Base-by-base conservation (phyloP, 2,329 filamentous ascomycete genomes). In the Penicillium sp. region DNA sequence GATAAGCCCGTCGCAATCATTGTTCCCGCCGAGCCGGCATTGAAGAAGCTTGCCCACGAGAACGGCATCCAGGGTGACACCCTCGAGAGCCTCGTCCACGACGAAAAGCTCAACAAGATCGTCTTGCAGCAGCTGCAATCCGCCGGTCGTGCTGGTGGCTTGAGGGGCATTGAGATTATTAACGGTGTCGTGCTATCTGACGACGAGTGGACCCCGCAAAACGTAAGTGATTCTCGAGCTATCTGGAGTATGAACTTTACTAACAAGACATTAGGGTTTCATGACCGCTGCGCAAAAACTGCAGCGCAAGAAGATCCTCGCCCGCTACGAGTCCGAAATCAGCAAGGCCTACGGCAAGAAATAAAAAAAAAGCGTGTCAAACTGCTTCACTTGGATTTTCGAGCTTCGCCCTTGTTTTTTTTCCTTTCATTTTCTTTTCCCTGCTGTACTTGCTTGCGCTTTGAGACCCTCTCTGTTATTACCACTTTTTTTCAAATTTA, bases 1-100 rank as follows among this genome's bases (percentile, higher is more conserved):
- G 82, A 85, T 61, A 90, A 90, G 71, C 91, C 93, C 8, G 83
- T 97, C 58, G 93, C 92, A 37, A 85, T 97, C 67, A 88, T 97
- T 83, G 82, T 86, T 2, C 84, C 84, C 4, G 76, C 80, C 6
- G 84, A 86, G 70, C 73, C 78, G 5, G 79, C 80, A 7, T 72
- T 86, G 60, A 83, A 84, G 77, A 81, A 84, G 69, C 60, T 86
- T 40, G 84, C 84, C 5, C 73, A 71, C 19, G 76, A 82, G 19
- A 79, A 81, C 50, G 88, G 86, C 42, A 84, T 95, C 54, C 54
- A 85, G 56, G 87, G 88, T 58, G 82, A 87, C 54, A 78, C 75
- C 38, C 62, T 90, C 9, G 89, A 91, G 73, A 81, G 87, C 64
- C 83, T 95, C 64, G 86, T 91, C 17, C 74, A 78, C 62, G 71